Evolutionary conservation across 352 stramenopile species (phyloP).

Genomic region (Phytophthora quininea): DNA sequence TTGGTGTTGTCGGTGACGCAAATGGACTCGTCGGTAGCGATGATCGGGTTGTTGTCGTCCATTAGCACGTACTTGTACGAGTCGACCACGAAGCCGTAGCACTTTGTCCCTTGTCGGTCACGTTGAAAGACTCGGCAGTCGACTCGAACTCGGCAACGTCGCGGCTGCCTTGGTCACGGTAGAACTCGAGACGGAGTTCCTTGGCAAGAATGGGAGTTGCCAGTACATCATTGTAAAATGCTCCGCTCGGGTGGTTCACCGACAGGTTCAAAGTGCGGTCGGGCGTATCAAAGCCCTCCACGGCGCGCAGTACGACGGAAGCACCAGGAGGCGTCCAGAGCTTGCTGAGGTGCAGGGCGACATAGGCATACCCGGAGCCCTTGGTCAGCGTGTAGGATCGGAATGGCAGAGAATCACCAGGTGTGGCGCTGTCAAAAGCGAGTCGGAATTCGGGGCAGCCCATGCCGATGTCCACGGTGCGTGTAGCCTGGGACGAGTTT

Average conservation of each 20-base stretch:
- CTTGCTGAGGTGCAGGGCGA: slow-evolving; percentile 54
- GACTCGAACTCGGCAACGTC: slow-evolving; percentile 8
- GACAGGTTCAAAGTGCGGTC: slow-evolving; percentile 55
- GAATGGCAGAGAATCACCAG: slow-evolving; percentile 39
- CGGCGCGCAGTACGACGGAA: slow-evolving; percentile 51
- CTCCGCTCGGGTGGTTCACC: slow-evolving; percentile 33
- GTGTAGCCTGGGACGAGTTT: slow-evolving; percentile 16
- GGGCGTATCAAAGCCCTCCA: slow-evolving; percentile 45
- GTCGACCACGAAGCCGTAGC: slow-evolving; percentile 65
- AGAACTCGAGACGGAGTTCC: slow-evolving; percentile 65
- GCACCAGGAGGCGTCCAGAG: slow-evolving; percentile 49
- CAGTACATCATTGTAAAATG: slow-evolving; percentile 30
- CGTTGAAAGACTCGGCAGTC: slow-evolving; percentile 20
- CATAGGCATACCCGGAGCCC: slow-evolving; percentile 54
- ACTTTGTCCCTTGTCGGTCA: slow-evolving; percentile 33
- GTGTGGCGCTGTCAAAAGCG: slow-evolving; percentile 45
- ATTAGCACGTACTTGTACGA: slow-evolving; percentile 54
- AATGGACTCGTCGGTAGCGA: slow-evolving; percentile 47
- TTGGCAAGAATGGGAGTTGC: slow-evolving; percentile 48
- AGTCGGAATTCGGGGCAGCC: slow-evolving; percentile 60
- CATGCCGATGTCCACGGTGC: slow-evolving; percentile 34
- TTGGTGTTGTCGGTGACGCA: slow-evolving; percentile 68
- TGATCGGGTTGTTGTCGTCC: slow-evolving; percentile 45
- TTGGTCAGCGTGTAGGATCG: slow-evolving; percentile 60
- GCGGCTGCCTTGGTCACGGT: slow-evolving; percentile 35